Evolutionary conservation across 192 early-diverging fungal genomes (phyloP).

Genomic region (Coemansia sp.): DNA sequence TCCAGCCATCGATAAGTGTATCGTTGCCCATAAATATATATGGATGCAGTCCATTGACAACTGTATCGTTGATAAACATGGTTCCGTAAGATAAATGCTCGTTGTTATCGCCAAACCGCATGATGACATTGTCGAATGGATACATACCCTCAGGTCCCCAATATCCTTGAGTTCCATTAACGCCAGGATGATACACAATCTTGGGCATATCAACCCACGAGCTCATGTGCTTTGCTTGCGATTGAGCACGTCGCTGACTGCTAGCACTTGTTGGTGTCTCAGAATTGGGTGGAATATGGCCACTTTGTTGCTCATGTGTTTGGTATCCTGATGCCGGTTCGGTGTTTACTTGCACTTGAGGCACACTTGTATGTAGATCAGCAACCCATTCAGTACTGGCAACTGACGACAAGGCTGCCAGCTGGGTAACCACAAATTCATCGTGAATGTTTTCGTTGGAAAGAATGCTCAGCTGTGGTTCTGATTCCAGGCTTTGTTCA

Average conservation of each 20-base stretch:
- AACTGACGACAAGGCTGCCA: constrained; percentile 1
- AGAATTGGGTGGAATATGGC: no score
- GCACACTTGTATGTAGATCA: neutral
- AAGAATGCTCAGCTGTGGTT: constrained; percentile 14
- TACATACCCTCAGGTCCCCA: constrained; percentile 51
- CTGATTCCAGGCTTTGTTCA: constrained; percentile 28
- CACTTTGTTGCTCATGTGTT: no score
- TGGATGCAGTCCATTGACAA: constrained; percentile 38
- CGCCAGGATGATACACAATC: constrained; percentile 28
- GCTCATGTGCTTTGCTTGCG: constrained; percentile 22
- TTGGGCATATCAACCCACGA: constrained; percentile 32
- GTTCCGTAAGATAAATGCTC: constrained; percentile 41
- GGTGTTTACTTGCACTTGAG: neutral
- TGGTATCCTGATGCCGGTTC: neutral
- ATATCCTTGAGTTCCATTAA: constrained; percentile 36
- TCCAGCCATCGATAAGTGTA: constrained; percentile 49
- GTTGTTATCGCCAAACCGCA: constrained; percentile 47
- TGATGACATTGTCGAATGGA: constrained; percentile 40
- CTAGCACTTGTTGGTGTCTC: no score
- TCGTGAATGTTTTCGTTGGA: constrained; percentile 11
- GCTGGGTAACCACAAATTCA: constrained; percentile 14
- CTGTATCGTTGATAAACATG: constrained; percentile 52
- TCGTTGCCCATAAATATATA: constrained; percentile 48
- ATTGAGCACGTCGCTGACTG: no score
- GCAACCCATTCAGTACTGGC: neutral